Evolutionary conservation across 768 basidiomycete genomes (phyloP), one percentile per base, ranked within the genome.

Genomic region (Boletus sensibilis): DNA sequence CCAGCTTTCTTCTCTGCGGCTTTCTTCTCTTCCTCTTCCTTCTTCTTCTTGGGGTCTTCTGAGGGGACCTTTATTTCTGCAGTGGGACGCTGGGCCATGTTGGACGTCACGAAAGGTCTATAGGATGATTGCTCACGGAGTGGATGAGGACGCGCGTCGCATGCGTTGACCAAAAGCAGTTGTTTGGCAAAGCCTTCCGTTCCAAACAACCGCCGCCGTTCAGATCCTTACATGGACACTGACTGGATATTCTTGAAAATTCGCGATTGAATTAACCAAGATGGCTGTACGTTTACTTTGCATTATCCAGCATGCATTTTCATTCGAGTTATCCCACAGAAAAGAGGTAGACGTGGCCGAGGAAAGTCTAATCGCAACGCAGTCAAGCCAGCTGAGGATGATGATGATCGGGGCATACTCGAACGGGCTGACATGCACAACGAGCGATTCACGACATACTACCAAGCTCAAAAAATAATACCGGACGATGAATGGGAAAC

Each of bases 401-500:
- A 76, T 41, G 75, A 85, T 41, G 78, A 27, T 81, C 49, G 49
- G n/a, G 49, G 81, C 64, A 72, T 79, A 49, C 74, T 88, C 47
- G 81, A 82, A 53, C 84, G 79, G 59, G 62, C 73, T 31, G 82
- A 84, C 67, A 90, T 91, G 88, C 64, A 82, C 50, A 92, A 92
- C 62, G 83, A 82, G 42, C 83, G 83, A 7, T 82, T 90, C 59
- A 77, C 76, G 48, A 73, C 74, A 8, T 92, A 92, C 69, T 92
- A 92, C 74, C 78, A 80, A 65, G 80, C 84, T 0, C 95, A 97
- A 71, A 78, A 81, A 14, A 84, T 96, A 43, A 73, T 97, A 5
- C 75, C 84, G 1, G 84, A 87, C 0, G 81, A 83, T 2, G 92
- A 98, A 69, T 98, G 93, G 92, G 79, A 85, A 0, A 46, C 60